Evolutionary conservation across 805 yeast genomes (phyloP), one percentile per base, ranked within the genome.

Genomic region (Suhomyces canberraensis): DNA sequence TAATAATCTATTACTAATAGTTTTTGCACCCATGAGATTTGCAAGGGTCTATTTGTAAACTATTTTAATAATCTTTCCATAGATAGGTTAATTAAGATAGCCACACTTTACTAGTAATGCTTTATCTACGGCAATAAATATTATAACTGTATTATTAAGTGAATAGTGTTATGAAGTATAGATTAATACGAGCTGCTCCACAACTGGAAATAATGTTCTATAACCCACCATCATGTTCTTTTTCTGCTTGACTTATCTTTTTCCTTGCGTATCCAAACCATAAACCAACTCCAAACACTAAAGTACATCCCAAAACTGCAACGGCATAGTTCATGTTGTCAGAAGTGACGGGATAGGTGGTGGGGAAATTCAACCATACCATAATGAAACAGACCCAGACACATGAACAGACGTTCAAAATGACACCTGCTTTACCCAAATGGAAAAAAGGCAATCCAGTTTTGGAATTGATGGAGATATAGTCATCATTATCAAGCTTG

Each of bases 291-390:
- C 51, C 55, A 7, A 55, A 35, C 13, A 50, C 11, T 6, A 39
- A 38, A 4, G 54, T 49, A 5, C 42, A 33, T 6, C 43, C 62
- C 35, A 52, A 47, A 22, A 56, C 61, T 11, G 41, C 61, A 27
- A 48, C 41, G 25, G 52, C 58, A 37, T 55, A 56, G 51, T 56
- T 56, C 61, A 56, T 56, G 46, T 48, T 51, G 14, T 47, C 44
- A 11, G 47, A 53, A 9, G 54, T 42, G 11, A 55, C 61, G 3
- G 62, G 62, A 51, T 52, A 51, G 32, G 31, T 36, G 8, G 56
- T 38, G 11, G 71, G 71, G 48, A 66, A 64, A 24, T 67, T 61
- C 50, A 56, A 63, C 48, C 66, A 61, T 3, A 62, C 66, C 45
- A 60, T 42, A 16, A 67, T 66, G 41, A 65, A 64, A 11, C 61